phyloP scores from a whole-genome alignment of 768 basidiomycete genomes.

The Calvatia gigantea region DNA sequence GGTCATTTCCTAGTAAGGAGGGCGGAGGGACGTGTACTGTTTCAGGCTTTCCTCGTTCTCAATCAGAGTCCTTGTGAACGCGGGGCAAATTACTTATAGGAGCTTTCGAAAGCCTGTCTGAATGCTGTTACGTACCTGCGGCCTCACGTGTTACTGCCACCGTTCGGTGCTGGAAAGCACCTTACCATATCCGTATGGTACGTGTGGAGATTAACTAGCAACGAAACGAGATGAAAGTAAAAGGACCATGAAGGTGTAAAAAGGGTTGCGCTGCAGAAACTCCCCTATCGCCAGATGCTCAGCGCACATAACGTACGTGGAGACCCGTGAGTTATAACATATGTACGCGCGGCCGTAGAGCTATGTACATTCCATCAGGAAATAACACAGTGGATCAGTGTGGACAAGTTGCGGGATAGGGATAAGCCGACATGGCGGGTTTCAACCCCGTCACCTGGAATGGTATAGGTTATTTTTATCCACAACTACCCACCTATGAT shows the following conservation, averaged over 20 bases:
- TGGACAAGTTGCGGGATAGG: neutral
- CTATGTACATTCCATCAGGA: neutral
- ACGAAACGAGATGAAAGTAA: neutral
- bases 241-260: no score
- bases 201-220: constrained; percentile 3
- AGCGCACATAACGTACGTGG: neutral
- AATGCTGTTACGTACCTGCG: neutral
- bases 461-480: constrained; percentile 2
- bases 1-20: neutral
- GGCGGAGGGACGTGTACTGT: neutral
- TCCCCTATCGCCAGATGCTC: no score
- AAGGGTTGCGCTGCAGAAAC: no score
- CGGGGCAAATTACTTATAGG: no score
- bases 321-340: neutral
- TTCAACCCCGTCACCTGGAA: neutral
- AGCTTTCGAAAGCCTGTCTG: neutral
- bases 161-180: neutral
- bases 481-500: neutral
- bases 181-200: neutral
- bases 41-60: neutral
- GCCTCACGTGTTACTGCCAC: constrained; percentile 1
- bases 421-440: neutral
- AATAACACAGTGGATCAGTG: no score
- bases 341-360: neutral
- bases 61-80: no score